Evolutionary conservation across 345 rosid genomes (phyloP).

Genomic region (Populus davidiana): DNA sequence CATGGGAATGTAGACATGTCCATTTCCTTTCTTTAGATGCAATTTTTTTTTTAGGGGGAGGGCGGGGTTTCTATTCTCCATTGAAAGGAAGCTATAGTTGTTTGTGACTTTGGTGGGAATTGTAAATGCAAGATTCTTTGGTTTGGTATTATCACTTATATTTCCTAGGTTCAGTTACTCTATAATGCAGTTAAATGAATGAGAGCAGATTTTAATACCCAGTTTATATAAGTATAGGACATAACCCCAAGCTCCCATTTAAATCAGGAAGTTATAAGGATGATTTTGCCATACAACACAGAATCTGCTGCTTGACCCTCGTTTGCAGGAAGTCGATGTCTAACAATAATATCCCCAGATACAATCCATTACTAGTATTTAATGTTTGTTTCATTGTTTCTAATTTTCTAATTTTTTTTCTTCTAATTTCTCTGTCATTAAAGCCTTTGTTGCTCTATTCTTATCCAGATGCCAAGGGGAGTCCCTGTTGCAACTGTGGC

Average conservation of each 20-base stretch:
- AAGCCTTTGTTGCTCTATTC: not conserved
- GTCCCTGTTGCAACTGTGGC: slow-evolving; percentile 97
- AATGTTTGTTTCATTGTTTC: not conserved
- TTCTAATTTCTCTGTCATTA: not conserved
- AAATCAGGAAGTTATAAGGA: not conserved
- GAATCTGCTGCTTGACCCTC: no score
- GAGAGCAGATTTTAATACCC: not conserved
- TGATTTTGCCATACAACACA: no score
- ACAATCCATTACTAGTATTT: not conserved
- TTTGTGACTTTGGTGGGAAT: not conserved
- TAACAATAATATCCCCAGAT: not conserved
- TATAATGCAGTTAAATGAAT: not conserved
- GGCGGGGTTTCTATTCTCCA: not conserved
- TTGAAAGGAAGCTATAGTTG: not conserved
- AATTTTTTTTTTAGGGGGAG: not conserved
- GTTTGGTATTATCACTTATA: not conserved
- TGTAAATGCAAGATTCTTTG: not conserved
- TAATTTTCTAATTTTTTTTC: not conserved
- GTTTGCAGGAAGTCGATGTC: not conserved
- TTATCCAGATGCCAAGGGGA: slow-evolving; percentile 82
- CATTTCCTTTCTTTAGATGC: not conserved
- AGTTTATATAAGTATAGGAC: not conserved
- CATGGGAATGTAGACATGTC: not conserved
- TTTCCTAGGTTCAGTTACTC: not conserved
- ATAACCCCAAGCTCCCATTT: not conserved